Base-by-base conservation (phyloP, 2,329 filamentous ascomycete species). In the Coniella lustricola region DNA sequence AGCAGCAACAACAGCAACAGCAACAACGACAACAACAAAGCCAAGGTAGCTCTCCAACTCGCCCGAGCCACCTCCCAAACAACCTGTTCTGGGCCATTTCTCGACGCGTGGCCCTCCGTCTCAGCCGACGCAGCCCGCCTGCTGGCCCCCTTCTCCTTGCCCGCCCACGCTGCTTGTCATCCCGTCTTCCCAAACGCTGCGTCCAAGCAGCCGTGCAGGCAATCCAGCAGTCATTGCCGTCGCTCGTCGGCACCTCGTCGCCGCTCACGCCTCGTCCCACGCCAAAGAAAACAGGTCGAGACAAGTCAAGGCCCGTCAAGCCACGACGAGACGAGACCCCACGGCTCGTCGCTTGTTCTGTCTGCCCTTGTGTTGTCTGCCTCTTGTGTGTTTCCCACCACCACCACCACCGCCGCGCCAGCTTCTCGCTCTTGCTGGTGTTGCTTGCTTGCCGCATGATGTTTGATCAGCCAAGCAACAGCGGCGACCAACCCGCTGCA, bases 381-480 rank as follows among this genome's bases (percentile, higher is more conserved):
- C 38, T 31, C 21, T 25, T 13, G n/a, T 29, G 13, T 16, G 8
- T 16, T 14, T 16, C 4, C 17, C 21, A 25, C n/a, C 38, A 14
- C 22, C 16, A 41, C 22, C 4, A 25, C 21, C 43, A 31, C 10
- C 10, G 34, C 29, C 8, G 18, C 20, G n/a, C 16, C n/a, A 37
- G 31, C 13, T 39, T 32, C 39, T 32, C 42, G 33, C 33, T 38
- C 41, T 37, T 41, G 33, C 46, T 36, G 20, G 39, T 33, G 21
- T 44, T 29, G 51, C 10, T 17, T 46, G 31, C 40, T 41, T 37
- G 41, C 44, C 36, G 43, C 39, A 47, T 51, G 41, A 58, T 59
- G 57, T 46, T 55, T 22, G 55, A 56, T 29, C 53, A 55, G 42
- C 51, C 52, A 38, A 52, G 45, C 37, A 38, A 43, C 21, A 47